Evolutionary conservation across 768 basidiomycete genomes (phyloP), one percentile per base, ranked within the genome.

Genomic region (Rhodotorula paludigena): DNA sequence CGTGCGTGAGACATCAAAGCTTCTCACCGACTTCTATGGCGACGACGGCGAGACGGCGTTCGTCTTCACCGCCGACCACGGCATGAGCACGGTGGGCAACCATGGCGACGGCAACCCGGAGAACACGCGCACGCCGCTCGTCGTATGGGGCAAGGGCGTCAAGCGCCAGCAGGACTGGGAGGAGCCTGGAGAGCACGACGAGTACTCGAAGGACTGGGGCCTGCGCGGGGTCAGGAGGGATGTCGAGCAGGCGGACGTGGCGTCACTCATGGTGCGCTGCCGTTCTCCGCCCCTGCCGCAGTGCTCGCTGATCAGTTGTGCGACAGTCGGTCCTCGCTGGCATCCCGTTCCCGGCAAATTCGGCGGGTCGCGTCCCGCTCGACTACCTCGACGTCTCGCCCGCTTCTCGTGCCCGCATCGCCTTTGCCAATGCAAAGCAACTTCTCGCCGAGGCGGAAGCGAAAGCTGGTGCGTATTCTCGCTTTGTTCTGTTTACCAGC

Each of bases 101-200:
- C 90, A 92, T 65, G 90, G 90, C 8, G 90, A 92, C 68, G 90
- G 90, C 44, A 89, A 91, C 74, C 90, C 90, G 0, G 90, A 92
- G 75, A 90, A 88, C 73, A 91, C 90, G 11, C 84, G 89, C 51
- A 92, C 90, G 3, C 90, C 90, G 25, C 81, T 90, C 11, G 81
- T 92, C 30, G 85, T 83, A 3, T 92, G 90, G 90, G 90, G 90
- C 0, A 81, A 84, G 42, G 89, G 89, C 11, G 78, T 91, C 45
- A 84, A 56, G 42, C 2, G n/a, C n/a, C 30, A 32, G 30, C 35
- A 25, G 11, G 65, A 67, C 25, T 63, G 63, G 57, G 65, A 57
- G 23, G 66, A 56, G 57, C 64, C 59, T 11, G 59, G 10, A 6
- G 21, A 35, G 1, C 87, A 89, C 61, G 89, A 90, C 72, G 79